These are phyloP conservation scores for Leishmania tarentolae DNA, from an alignment of 208 protist species.

Conservation along the genomic window DNA sequence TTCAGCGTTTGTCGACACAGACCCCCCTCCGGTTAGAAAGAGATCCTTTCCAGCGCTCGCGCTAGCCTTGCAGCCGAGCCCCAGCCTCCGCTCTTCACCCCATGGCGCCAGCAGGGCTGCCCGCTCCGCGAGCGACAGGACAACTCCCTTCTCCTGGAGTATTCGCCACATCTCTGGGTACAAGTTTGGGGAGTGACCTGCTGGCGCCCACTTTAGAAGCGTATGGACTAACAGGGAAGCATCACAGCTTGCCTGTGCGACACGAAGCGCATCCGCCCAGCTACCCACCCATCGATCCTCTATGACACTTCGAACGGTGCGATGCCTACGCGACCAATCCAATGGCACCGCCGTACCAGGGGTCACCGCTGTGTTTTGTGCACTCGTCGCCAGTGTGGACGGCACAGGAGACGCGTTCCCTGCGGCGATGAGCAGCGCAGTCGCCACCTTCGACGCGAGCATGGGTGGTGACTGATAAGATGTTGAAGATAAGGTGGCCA, in stretches of 20 bases:
- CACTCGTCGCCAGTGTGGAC: not conserved
- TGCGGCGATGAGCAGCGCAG: conserved; percentile 19
- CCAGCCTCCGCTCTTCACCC: not conserved
- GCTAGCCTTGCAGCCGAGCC: not conserved
- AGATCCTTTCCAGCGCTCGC: not conserved
- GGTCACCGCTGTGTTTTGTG: not conserved
- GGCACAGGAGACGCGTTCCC: not conserved
- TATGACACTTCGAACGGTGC: conserved; percentile 35
- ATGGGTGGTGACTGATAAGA: not conserved
- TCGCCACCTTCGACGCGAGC: conserved; percentile 19
- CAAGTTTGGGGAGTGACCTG: conserved; percentile 24
- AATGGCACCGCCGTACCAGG: conserved; percentile 35
- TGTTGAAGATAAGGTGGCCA: conserved; percentile 25
- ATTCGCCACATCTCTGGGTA: conserved; percentile 31
- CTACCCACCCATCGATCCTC: conserved; percentile 62
- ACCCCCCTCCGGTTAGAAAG: not conserved
- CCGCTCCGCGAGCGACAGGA: conserved; percentile 38
- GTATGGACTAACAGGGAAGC: conserved; percentile 34
- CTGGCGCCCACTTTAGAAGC: conserved; percentile 42
- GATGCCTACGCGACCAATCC: conserved; percentile 36
- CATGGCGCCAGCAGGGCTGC: conserved; percentile 32
- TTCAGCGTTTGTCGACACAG: not conserved
- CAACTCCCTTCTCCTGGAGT: conserved; percentile 5
- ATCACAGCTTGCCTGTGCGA: conserved; percentile 46
- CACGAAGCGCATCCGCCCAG: conserved; percentile 66